Evolutionary conservation across 2,329 filamentous ascomycete genomes (phyloP), one percentile per base, ranked within the genome.

Genomic region (Exophiala calicioides): DNA sequence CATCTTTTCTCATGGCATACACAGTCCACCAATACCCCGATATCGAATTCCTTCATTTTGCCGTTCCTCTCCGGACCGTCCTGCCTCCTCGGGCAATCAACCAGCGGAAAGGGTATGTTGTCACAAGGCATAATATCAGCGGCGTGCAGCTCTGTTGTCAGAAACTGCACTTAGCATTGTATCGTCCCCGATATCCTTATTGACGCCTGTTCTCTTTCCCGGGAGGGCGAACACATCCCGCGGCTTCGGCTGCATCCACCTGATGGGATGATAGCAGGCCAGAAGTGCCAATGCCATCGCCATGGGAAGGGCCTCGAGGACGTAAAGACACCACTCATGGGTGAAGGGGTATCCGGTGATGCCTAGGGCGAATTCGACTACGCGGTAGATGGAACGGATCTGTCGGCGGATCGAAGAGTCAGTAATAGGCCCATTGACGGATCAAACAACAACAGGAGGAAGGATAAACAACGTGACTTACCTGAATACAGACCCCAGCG

Each of bases 261-360:
- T 63, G 5, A 65, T 64, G 0, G 76, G 76, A 52, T 79, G 74
- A 58, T 69, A 78, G 27, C 75, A 56, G 3, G 71, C 74, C 48
- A 80, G 75, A 1, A 75, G 65, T 1, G 68, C 59, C 24, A 80
- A 67, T 4, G 76, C 75, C 0, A 68, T 58, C 50, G 64, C 60
- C 68, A 74, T 74, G 18, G 68, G 59, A 3, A 62, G 50, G 0
- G 60, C 63, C 49, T 76, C 73, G 50, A 76, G 72, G 2, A 72
- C 56, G 49, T 72, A 76, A 13, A 72, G 44, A 18, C 65, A 64
- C 65, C 66, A 69, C 55, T 77, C 73, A 46, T 72, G 60, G 3
- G 31, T 50, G 37, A 75, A 58, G 3, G 67, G 57, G 49, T 74
- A 74, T 0, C 71, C 72, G 18, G 64, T 56, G 4, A 66, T 56